These are phyloP conservation scores for Mortierella sp. DNA, from an alignment of 371 early-diverging fungal genomes.

Conservation along the genomic window DNA sequence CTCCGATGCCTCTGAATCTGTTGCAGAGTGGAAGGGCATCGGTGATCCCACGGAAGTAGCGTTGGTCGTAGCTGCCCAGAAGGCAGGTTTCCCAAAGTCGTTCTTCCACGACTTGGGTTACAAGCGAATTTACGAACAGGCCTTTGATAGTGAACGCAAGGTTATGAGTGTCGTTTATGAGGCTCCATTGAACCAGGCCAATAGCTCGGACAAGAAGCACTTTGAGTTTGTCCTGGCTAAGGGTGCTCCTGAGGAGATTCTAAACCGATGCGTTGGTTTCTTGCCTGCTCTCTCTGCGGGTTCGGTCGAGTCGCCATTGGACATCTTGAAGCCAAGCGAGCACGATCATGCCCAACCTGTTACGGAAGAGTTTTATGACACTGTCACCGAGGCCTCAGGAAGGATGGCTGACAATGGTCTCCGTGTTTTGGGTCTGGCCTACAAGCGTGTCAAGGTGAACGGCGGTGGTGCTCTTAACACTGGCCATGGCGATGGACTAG, in stretches of 20 bases:
- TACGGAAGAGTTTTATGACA: conserved; percentile 70
- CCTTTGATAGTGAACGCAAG: conserved; percentile 90
- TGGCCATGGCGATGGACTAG: conserved; percentile 54
- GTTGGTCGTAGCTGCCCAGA: conserved; percentile 80
- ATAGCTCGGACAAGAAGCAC: conserved; percentile 12
- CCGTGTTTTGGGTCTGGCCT: conserved; percentile 80
- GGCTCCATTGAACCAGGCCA: conserved; percentile 11
- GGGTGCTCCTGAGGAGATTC: conserved; percentile 91
- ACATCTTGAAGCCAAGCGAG: conserved; percentile 29
- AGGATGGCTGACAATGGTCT: conserved; percentile 88
- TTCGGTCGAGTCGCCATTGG: conserved; percentile 19
- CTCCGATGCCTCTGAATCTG: not conserved
- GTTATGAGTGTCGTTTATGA: conserved; percentile 85
- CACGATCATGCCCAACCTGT: conserved; percentile 54
- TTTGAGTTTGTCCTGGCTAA: conserved; percentile 75
- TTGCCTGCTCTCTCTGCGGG: conserved; percentile 48
- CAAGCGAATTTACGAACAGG: conserved; percentile 57
- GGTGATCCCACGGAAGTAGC: conserved; percentile 74
- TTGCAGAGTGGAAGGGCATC: conserved; percentile 59
- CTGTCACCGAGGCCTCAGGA: conserved; percentile 74
- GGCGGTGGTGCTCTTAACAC: conserved; percentile 45
- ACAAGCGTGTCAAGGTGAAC: conserved; percentile 56
- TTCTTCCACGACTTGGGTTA: conserved; percentile 55
- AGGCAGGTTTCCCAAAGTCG: conserved; percentile 74
- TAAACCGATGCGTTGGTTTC: conserved; percentile 73